Evolutionary conservation across 2,329 filamentous ascomycete species (phyloP), one percentile per base, ranked within the genome.

Genomic region (Fusarium sulawesiense): DNA sequence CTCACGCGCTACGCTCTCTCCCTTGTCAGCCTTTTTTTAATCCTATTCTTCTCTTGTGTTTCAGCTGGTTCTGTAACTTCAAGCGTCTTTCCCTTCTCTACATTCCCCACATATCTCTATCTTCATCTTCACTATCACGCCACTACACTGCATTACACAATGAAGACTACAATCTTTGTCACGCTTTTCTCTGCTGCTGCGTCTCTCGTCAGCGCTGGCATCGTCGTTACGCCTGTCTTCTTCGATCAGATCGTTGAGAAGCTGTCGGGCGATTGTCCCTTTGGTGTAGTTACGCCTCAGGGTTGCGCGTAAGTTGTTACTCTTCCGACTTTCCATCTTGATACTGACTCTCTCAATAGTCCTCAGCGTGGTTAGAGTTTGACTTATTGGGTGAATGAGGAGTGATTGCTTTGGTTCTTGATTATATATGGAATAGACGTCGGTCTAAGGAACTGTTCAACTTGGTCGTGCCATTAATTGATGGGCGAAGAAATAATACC

Each of bases 151-250:
- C 32, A 60, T 37, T 30, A 16, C 50, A 76, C 58, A n/a, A 80
- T 79, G 78, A 78, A 76, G 73, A 70, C 73, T 12, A 32, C 75
- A 2, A 34, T 77, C 21, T 48, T 72, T 54, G 60, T 80, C 20
- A 75, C 82, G 20, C 62, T 85, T 60, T 64, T 86, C 47, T 83
- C 83, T 56, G 77, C 82, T 29, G 81, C 80, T 73, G 79, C 80
- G 51, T 83, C 85, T 5, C 74, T 86, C 51, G 85, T 76, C 73
- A 83, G 79, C 68, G 87, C 87, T 29, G 86, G 83, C 58, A 81
- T 89, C 50, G 85, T 89, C 75, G 84, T 86, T 74, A 87, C 85
- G 6, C 87, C 87, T 53, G 82, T 89, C 69, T 78, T 76, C 44
- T 63, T 75, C 23, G 78, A 88, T 66, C 86, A 88, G 76, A 80